Conservation (phyloP, 2,329 filamentous ascomycete genomes). For the Epichloe elymi region DNA sequence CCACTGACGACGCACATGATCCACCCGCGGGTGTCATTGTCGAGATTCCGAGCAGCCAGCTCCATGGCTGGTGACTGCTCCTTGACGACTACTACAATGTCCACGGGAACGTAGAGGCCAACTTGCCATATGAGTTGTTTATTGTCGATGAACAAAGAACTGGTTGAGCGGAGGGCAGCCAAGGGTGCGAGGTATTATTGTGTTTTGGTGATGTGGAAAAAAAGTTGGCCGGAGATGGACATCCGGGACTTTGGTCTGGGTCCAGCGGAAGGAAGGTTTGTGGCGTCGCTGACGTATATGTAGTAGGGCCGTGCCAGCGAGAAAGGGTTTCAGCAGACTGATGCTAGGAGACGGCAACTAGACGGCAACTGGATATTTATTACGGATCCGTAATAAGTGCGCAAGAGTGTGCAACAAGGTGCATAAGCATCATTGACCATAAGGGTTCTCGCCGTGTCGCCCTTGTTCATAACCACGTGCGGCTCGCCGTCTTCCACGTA, state of each 20-base stretch:
- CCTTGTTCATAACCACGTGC: not conserved
- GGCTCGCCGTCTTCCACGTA: not conserved
- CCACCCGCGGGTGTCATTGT: slow-evolving; percentile 86
- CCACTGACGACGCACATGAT: slow-evolving; percentile 81
- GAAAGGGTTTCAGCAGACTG: too few relatives aligned
- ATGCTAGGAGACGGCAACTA: too few relatives aligned
- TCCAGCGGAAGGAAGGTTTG: not conserved
- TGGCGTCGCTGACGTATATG: slow-evolving; percentile 1
- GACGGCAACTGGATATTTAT: too few relatives aligned
- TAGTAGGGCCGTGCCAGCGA: not conserved
- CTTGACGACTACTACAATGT: not conserved
- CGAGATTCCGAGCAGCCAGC: slow-evolving; percentile 26
- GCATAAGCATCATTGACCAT: not conserved
- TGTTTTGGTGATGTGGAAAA: not conserved
- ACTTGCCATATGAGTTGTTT: not conserved
- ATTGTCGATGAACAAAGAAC: not conserved
- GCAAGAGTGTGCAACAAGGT: not conserved
- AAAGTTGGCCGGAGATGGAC: not conserved
- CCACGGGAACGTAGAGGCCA: not conserved
- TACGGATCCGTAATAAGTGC: too few relatives aligned
- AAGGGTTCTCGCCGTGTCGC: slow-evolving; percentile 7
- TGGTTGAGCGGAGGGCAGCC: not conserved
- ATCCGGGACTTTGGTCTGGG: not conserved
- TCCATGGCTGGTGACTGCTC: slow-evolving; percentile 21
- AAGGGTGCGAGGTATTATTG: not conserved